Evolutionary conservation across 106 monocot genomes (phyloP).

Genomic region (Phalaenopsis aphrodite): DNA sequence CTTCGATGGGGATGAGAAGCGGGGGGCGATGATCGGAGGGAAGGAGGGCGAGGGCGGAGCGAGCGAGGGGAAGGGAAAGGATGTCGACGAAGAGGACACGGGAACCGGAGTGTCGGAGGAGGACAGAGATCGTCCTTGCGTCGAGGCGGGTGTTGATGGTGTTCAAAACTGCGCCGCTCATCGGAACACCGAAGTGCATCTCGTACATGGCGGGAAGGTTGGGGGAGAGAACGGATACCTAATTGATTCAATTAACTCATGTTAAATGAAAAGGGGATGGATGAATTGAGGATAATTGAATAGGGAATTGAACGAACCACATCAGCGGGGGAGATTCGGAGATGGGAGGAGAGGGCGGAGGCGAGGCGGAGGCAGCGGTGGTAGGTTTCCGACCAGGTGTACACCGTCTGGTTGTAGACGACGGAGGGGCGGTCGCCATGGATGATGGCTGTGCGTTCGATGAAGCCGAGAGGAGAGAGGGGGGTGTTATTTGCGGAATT

Average conservation of each 20-base stretch:
- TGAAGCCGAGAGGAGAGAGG: conserved; percentile 50
- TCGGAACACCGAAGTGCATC: conserved; percentile 66
- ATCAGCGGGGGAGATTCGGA: neutral
- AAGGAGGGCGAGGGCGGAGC: conserved; percentile 17
- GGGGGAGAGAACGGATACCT: conserved; percentile 31
- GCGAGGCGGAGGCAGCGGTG: conserved; percentile 65
- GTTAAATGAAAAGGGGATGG: neutral
- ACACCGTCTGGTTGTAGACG: conserved; percentile 42
- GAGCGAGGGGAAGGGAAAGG: conserved; percentile 11
- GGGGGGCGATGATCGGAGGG: conserved; percentile 7
- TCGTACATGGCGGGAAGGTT: conserved; percentile 65
- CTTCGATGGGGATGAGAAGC: conserved; percentile 28
- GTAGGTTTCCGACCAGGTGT: conserved; percentile 57
- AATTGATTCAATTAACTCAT: neutral
- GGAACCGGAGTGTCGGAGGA: conserved; percentile 28
- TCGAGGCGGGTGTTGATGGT: conserved; percentile 37
- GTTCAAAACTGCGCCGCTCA: conserved; percentile 48
- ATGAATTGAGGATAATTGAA: neutral
- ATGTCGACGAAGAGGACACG: conserved; percentile 31
- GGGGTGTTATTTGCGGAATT: conserved; percentile 42
- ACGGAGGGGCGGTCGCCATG: conserved; percentile 41
- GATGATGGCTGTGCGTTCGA: conserved; percentile 47
- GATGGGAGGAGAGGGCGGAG: conserved; percentile 16
- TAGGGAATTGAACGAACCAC: neutral
- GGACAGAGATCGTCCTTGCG: conserved; percentile 28